Evolutionary conservation across 2,329 filamentous ascomycete genomes (phyloP).

Genomic region (Domatiomyces globalis): DNA sequence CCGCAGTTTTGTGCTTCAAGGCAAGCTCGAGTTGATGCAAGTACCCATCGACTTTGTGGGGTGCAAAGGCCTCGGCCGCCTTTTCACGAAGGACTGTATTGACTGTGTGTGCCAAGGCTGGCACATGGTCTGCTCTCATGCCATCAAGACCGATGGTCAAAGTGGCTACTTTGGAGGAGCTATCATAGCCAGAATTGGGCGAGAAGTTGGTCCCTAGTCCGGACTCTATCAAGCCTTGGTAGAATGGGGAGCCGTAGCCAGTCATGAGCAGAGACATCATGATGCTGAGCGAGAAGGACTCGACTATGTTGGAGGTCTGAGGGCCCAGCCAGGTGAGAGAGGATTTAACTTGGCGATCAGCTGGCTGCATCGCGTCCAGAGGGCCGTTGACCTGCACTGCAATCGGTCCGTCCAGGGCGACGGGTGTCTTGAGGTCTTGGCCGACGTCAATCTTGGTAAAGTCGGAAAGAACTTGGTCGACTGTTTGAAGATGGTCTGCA

Average conservation of each 20-base stretch:
- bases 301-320: conserved; percentile 65
- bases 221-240: conserved; percentile 74
- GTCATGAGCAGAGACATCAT: conserved; percentile 76
- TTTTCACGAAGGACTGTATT: conserved; percentile 57
- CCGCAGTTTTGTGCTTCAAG: conserved; percentile 90
- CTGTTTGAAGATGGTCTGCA: conserved; percentile 61
- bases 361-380: conserved; percentile 70
- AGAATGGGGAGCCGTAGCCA: conserved; percentile 88
- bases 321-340: conserved; percentile 87
- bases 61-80: conserved; percentile 65
- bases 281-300: conserved; percentile 75
- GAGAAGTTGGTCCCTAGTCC: conserved; percentile 88
- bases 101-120: conserved; percentile 60
- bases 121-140: conserved; percentile 66
- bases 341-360: conserved; percentile 81
- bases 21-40: conserved; percentile 88
- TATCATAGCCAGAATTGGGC: conserved; percentile 84
- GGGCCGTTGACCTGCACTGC: conserved; percentile 64
- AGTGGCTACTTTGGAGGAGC: conserved; percentile 59
- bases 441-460: conserved; percentile 62
- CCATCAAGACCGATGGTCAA: conserved; percentile 86
- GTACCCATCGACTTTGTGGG: conserved; percentile 81
- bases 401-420: conserved; percentile 55
- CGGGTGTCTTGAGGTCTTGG: conserved; percentile 59
- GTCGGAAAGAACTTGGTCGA: conserved; percentile 56